Evolutionary conservation across 169 alveolate species (phyloP).

Genomic region (Babesia ovis): DNA sequence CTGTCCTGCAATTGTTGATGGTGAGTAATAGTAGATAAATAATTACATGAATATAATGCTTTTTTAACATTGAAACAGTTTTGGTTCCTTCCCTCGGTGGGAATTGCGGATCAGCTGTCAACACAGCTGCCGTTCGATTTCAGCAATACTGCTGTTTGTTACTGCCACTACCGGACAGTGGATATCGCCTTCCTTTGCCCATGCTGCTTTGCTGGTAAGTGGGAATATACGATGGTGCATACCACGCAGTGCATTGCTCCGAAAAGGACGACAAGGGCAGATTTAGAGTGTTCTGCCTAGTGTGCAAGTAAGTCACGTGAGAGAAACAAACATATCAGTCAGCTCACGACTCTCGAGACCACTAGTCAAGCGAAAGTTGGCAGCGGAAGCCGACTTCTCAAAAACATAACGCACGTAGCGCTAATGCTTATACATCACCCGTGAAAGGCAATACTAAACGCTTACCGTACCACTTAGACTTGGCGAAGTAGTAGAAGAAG

Average conservation of each 20-base stretch:
- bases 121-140: constrained; percentile 77
- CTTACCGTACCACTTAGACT: constrained; percentile 88
- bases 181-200: constrained; percentile 84
- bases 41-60: neutral
- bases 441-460: constrained; percentile 83
- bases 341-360: constrained; percentile 63
- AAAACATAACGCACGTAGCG: constrained; percentile 5
- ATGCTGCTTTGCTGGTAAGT: constrained; percentile 75
- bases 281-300: constrained; percentile 51
- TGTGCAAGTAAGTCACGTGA: constrained; percentile 51
- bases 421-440: constrained; percentile 69
- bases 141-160: constrained; percentile 82
- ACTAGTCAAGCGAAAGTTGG: constrained; percentile 40
- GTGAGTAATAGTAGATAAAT: constrained; percentile 4
- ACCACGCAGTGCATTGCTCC: constrained; percentile 58
- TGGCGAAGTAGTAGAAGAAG: constrained; percentile 92
- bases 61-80: constrained; percentile 48
- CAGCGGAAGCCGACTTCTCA: constrained; percentile 61
- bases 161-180: constrained; percentile 83
- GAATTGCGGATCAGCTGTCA: constrained; percentile 74
- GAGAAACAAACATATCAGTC: neutral
- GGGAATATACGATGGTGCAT: neutral
- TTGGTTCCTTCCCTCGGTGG: constrained; percentile 80
- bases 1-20: constrained; percentile 39
- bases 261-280: constrained; percentile 60